A percentile compares a stretch with the other conserved stretches of the same genome.
phyloP scores from a whole-genome alignment of 2,329 filamentous ascomycete genomes.

The Cladophialophora exuberans region DNA sequence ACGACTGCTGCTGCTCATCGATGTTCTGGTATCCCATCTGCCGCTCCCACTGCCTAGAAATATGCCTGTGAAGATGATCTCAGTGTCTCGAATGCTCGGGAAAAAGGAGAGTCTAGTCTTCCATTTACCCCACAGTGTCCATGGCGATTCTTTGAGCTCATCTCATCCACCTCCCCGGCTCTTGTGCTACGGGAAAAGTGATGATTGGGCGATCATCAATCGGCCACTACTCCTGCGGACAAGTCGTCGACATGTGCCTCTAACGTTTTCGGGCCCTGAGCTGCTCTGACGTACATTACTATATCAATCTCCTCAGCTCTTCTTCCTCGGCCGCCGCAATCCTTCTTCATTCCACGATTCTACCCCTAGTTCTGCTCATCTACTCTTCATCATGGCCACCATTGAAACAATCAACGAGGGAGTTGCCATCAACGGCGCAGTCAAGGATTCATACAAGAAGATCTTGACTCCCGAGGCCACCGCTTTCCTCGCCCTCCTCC shows the following conservation, averaged over 20 bases:
- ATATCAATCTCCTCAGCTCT: conserved; percentile 25
- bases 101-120: conserved; percentile 6
- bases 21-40: too few species aligned
- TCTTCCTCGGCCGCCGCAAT: background rate
- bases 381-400: conserved; percentile 59
- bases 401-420: conserved; percentile 81
- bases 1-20: too few species aligned
- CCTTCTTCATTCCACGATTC: conserved; percentile 1
- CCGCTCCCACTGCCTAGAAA: too few species aligned
- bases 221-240: conserved; percentile 20
- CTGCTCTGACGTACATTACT: conserved; percentile 25
- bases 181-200: conserved; percentile 2
- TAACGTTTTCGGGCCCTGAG: conserved; percentile 19
- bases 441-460: conserved; percentile 80
- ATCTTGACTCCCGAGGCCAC: conserved; percentile 89
- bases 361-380: background rate
- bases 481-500: conserved; percentile 89
- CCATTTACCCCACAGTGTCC: conserved; percentile 9
- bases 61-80: too few species aligned
- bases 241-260: conserved; percentile 12
- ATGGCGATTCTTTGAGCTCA: conserved; percentile 7
- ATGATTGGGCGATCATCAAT: background rate
- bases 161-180: conserved; percentile 12
- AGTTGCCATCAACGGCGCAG: conserved; percentile 79
- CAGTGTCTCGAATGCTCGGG: background rate